Conservation (phyloP, 768 basidiomycete genomes). For the Tephrocybe sp. region DNA sequence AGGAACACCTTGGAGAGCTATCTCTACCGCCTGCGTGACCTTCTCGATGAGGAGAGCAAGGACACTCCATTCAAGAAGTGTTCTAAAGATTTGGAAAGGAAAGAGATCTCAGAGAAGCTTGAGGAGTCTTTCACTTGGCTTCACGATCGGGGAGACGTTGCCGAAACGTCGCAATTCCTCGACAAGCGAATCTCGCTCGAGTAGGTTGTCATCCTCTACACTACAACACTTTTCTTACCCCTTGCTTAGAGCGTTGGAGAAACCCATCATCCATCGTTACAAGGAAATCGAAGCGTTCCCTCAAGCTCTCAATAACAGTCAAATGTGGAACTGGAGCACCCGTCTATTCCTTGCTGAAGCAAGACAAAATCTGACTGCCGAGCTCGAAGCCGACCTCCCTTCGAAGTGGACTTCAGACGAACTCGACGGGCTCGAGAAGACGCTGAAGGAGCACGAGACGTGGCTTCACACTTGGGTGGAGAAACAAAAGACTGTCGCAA, state of each 20-base stretch:
- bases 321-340: constrained; percentile 87
- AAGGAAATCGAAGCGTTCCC: constrained; percentile 87
- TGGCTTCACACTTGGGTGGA: constrained; percentile 85
- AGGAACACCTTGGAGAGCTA: constrained; percentile 90
- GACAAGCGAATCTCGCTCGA: constrained; percentile 79
- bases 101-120: constrained; percentile 60
- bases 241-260: constrained; percentile 61
- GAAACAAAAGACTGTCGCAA: constrained; percentile 72
- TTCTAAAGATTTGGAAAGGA: constrained; percentile 71
- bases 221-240: constrained; percentile 6
- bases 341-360: constrained; percentile 86
- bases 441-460: constrained; percentile 72
- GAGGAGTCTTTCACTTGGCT: constrained; percentile 83
- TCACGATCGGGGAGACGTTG: constrained; percentile 77
- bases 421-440: constrained; percentile 72
- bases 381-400: constrained; percentile 54
- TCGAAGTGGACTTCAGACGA: constrained; percentile 89
- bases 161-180: constrained; percentile 71
- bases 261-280: constrained; percentile 82
- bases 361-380: constrained; percentile 65
- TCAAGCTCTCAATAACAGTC: constrained; percentile 74
- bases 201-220: constrained; percentile 47
- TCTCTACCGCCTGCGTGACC: constrained; percentile 85
- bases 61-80: constrained; percentile 83
- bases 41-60: constrained; percentile 63